These are phyloP conservation scores for Boletales sp. DNA, from an alignment of 768 basidiomycete genomes.

Conservation along the genomic window DNA sequence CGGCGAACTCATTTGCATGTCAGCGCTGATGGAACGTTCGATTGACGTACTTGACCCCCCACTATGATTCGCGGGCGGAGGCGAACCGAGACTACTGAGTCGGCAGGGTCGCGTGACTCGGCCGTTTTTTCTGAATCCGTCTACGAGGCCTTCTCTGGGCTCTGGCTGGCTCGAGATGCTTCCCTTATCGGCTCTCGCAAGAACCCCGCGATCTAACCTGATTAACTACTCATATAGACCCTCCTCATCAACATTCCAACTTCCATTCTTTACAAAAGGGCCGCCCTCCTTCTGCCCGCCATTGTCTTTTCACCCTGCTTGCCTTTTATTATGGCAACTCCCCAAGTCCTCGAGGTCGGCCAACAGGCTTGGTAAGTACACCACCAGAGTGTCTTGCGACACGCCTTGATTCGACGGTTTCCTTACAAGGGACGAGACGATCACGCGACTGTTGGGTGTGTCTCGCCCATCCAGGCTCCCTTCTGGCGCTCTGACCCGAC, in stretches of 20 bases:
- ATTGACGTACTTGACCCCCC: slow-evolving; percentile 30
- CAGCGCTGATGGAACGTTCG: slow-evolving; percentile 31
- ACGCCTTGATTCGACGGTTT: slow-evolving; percentile 17
- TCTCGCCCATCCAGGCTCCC: slow-evolving; percentile 5
- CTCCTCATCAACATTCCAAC: slow-evolving; percentile 19
- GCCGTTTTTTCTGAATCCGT: slow-evolving; percentile 19
- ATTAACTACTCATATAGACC: slow-evolving; percentile 47
- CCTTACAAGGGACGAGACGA: slow-evolving; percentile 59
- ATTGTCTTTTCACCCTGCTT: slow-evolving; percentile 32
- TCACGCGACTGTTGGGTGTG: slow-evolving; percentile 59
- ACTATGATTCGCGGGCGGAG: slow-evolving; percentile 24
- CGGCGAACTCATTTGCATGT: slow-evolving; percentile 28
- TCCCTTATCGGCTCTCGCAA: slow-evolving; percentile 39
- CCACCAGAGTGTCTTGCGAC: slow-evolving; percentile 6
- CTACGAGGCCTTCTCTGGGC: slow-evolving; percentile 9
- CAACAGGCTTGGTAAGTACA: slow-evolving; percentile 62
- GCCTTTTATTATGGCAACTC: slow-evolving; percentile 47
- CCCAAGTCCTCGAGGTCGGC: slow-evolving; percentile 56
- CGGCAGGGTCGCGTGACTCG: slow-evolving; percentile 27
- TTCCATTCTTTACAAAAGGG: slow-evolving; percentile 37
- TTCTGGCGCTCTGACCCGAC: slow-evolving; percentile 9
- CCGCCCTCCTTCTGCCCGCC: slow-evolving; percentile 18
- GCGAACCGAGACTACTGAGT: slow-evolving; percentile 19
- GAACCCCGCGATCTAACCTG: slow-evolving; percentile 54
- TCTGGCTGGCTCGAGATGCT: slow-evolving; percentile 15